These are phyloP conservation scores for Acanthamoeba triangularis DNA, from an alignment of 208 protist species.

Conservation along the genomic window DNA sequence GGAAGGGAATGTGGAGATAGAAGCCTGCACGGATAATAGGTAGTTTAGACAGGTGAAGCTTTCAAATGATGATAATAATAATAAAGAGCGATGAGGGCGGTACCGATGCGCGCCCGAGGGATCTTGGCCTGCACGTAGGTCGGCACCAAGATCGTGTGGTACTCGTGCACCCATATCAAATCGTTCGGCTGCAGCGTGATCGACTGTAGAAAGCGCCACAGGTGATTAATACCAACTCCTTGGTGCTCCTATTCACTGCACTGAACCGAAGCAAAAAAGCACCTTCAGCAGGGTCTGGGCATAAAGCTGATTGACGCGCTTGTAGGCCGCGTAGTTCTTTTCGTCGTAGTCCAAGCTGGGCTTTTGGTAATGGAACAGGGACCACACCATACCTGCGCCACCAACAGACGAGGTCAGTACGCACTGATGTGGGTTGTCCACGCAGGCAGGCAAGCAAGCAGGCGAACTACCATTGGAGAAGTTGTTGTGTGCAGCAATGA, in stretches of 20 bases:
- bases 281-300: constrained; percentile 24
- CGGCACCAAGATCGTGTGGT: constrained; percentile 35
- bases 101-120: constrained; percentile 78
- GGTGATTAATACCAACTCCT: not conserved
- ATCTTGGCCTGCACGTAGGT: constrained; percentile 20
- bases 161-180: constrained; percentile 56
- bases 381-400: constrained; percentile 29
- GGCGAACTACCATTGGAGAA: constrained; percentile 18
- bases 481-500: constrained; percentile 36
- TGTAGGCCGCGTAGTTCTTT: constrained; percentile 55
- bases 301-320: constrained; percentile 39
- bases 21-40: constrained; percentile 70
- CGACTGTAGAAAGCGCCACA: not conserved
- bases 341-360: constrained; percentile 14
- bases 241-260: not conserved
- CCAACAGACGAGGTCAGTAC: not conserved
- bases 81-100: not conserved
- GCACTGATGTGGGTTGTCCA: no score
- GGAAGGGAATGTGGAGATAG: constrained; percentile 91
- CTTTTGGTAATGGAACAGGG: constrained; percentile 63
- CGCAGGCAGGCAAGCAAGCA: not conserved
- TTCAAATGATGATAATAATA: not conserved
- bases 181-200: constrained; percentile 13
- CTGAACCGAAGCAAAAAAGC: not conserved
- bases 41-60: not conserved